phyloP scores from a whole-genome alignment of 148 eudicot genomes.

The Spergularia bocconei region DNA sequence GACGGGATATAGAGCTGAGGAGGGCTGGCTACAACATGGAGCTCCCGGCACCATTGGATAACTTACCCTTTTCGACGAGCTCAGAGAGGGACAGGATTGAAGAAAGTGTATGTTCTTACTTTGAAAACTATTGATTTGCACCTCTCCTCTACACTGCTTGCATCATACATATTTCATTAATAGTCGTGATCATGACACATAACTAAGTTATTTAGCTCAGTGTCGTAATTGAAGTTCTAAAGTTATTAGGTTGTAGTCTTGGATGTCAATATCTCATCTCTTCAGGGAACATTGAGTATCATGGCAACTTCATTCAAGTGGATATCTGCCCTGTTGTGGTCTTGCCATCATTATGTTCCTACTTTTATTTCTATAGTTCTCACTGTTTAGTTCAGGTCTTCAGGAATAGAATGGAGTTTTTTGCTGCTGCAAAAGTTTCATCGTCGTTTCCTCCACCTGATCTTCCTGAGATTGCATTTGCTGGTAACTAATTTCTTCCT shows the following conservation, averaged over 20 bases:
- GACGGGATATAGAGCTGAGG: conserved; percentile 71
- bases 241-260: not conserved
- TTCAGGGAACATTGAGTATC: not conserved
- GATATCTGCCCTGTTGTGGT: not conserved
- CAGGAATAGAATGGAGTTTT: conserved; percentile 79
- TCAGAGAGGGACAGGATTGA: conserved; percentile 77
- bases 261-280: not conserved
- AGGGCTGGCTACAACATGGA: conserved; percentile 86
- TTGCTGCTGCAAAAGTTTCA: conserved; percentile 89
- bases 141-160: not conserved
- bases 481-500: conserved; percentile 43
- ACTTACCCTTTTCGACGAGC: conserved; percentile 64
- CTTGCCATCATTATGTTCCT: conserved; percentile 8
- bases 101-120: conserved; percentile 55
- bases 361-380: conserved; percentile 16
- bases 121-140: too few species aligned
- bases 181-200: too few species aligned
- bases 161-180: too few species aligned
- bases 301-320: not conserved
- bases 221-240: too few species aligned
- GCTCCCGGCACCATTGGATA: conserved; percentile 82
- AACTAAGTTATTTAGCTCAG: too few species aligned
- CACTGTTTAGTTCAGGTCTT: conserved; percentile 57
- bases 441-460: conserved; percentile 84
- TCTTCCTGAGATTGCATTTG: conserved; percentile 94